Conservation (phyloP, 192 early-diverging fungal genomes). For the Chytriomyces sp. region DNA sequence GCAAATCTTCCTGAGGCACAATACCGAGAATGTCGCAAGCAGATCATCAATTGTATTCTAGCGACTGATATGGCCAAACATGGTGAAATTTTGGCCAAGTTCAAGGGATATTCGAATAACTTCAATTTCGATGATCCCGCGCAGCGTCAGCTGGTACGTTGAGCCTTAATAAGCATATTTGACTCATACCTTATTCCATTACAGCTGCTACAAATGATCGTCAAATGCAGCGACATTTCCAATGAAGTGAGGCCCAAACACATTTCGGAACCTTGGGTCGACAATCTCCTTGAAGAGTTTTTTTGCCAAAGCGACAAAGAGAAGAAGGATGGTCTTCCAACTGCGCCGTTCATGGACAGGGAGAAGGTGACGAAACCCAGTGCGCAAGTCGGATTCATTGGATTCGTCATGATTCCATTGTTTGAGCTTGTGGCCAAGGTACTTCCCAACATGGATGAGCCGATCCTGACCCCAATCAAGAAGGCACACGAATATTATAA, state of each 20-base stretch:
- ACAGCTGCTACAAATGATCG: slow-evolving; percentile 56
- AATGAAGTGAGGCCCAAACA: slow-evolving; percentile 62
- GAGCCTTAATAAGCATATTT: neutral
- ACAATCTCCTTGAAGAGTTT: slow-evolving; percentile 56
- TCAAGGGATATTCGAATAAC: slow-evolving; percentile 38
- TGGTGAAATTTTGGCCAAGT: slow-evolving; percentile 47
- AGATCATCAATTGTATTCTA: slow-evolving; percentile 52
- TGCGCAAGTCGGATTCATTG: slow-evolving; percentile 53
- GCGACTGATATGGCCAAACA: slow-evolving; percentile 58
- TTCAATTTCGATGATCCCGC: slow-evolving; percentile 49
- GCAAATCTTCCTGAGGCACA: slow-evolving; percentile 24
- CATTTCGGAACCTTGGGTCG: slow-evolving; percentile 54
- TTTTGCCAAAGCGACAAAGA: slow-evolving; percentile 55
- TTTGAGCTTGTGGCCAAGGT: slow-evolving; percentile 50
- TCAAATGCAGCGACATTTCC: slow-evolving; percentile 60
- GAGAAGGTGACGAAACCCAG: slow-evolving; percentile 58
- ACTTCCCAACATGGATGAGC: slow-evolving; percentile 47
- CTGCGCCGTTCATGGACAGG: slow-evolving; percentile 55
- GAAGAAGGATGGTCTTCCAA: slow-evolving; percentile 52
- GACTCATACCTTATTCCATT: neutral
- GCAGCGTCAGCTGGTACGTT: slow-evolving; percentile 42
- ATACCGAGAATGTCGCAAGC: slow-evolving; percentile 45
- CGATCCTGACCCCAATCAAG: slow-evolving; percentile 46
- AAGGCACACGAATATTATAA: slow-evolving; percentile 53
- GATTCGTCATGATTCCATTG: slow-evolving; percentile 58